Evolutionary conservation across 2,329 filamentous ascomycete genomes (phyloP), one percentile per base, ranked within the genome.

Genomic region (Penicillium sp.): DNA sequence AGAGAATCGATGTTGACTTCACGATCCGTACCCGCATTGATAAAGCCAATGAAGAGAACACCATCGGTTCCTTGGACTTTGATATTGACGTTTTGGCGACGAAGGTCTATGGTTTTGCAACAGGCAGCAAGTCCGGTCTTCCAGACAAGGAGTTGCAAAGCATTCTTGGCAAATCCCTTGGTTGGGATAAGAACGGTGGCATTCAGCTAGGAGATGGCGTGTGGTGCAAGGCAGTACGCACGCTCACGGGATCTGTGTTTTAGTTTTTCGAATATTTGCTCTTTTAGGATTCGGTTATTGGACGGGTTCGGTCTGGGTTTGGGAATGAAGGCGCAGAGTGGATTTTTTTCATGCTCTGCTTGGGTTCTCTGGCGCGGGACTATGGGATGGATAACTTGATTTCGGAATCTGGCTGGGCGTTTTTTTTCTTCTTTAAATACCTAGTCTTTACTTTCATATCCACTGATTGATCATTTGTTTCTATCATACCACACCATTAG

Each of bases 91-190:
- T 74, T 2, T 55, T 74, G 14, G 73, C 72, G 3, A 73, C 66
- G 18, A 75, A 76, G 51, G 67, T 77, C 37, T 77, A 77, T 45
- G 75, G 75, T 1, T 75, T 76, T 35, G 71, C 68, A 24, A 56
- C 57, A 8, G 61, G 45, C 4, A 70, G 64, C 48, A 60, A 61
- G 48, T 63, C 61, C 2, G 66, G 69, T 42, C 57, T 72, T 4
- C 68, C 72, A 3, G 72, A 75, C 44, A 60, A 61, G 20, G 70
- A 74, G 43, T 74, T 77, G 69, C 65, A 67, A 26, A 68, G 64
- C 40, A 71, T 75, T 32, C 66, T 76, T 14, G 58, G 56, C 18
- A 68, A 70, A 48, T 65, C 66, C 16, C 61, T 72, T 39, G 52
- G 45, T 20, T 51, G 45, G 50, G 52, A 50, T 2, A 61, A 35